Conservation (phyloP, 164 flowering plant species). For the Vitis labrusca region DNA sequence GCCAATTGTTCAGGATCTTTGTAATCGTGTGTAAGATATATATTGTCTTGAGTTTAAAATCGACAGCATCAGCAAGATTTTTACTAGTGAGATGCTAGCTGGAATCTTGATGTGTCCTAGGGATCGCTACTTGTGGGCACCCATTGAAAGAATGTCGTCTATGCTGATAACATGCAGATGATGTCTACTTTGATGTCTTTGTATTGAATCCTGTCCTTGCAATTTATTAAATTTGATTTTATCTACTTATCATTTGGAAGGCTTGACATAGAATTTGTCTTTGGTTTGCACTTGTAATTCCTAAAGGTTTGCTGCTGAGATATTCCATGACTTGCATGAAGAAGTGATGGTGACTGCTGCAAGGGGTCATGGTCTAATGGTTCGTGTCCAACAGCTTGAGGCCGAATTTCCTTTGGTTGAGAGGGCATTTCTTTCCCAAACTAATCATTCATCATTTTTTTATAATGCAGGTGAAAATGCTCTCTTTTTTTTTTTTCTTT, state of each 20-base stretch:
- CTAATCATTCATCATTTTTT: conserved; percentile 55
- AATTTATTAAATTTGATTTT: neutral
- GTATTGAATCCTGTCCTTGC: too few species aligned
- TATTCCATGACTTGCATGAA: conserved; percentile 93
- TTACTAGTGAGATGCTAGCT: too few species aligned
- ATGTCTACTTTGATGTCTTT: too few species aligned
- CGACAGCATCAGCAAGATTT: too few species aligned
- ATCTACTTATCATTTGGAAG: neutral
- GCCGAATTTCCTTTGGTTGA: conserved; percentile 84
- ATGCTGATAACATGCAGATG: too few species aligned
- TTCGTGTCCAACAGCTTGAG: conserved; percentile 91
- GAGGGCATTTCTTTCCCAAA: conserved; percentile 77
- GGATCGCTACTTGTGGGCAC: too few species aligned
- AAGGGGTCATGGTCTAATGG: conserved; percentile 87
- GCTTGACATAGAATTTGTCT: too few species aligned
- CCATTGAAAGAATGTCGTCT: too few species aligned
- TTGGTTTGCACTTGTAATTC: conserved; percentile 14
- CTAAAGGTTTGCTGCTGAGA: conserved; percentile 94
- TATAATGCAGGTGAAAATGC: conserved; percentile 57
- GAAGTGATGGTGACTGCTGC: conserved; percentile 92
- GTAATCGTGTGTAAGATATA: too few species aligned
- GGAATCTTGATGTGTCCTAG: too few species aligned
- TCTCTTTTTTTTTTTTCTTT: neutral
- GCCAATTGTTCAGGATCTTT: too few species aligned
- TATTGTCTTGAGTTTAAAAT: too few species aligned